A percentile compares a stretch with the other conserved stretches of the same genome.
Evolutionary conservation across 441 rosid species (phyloP).

Genomic region (Mallotus japonicus): DNA sequence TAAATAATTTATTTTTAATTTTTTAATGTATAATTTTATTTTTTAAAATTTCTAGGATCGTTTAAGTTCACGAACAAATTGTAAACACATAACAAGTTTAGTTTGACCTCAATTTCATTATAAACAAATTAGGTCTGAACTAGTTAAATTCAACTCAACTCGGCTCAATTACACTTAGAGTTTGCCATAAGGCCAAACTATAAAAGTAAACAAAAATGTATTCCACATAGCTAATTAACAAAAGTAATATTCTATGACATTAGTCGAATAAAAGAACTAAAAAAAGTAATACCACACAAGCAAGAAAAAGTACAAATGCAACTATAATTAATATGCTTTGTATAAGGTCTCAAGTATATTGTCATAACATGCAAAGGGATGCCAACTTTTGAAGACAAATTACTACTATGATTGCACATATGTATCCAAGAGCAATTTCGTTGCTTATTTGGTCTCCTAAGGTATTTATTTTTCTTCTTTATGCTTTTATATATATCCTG

Average conservation of each 20-base stretch:
- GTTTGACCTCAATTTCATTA: no score
- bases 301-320: not conserved
- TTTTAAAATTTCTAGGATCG: no score
- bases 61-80: no score
- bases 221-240: not conserved
- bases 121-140: no score
- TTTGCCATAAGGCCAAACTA: no score
- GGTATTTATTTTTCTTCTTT: constrained; percentile 6
- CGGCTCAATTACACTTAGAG: no score
- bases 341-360: not conserved
- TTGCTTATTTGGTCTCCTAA: constrained; percentile 13
- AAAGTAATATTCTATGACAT: not conserved
- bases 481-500: constrained; percentile 16
- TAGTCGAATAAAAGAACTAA: no score
- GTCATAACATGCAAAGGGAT: not conserved
- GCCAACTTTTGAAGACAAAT: constrained; percentile 3
- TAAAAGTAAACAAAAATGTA: no score
- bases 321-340: not conserved
- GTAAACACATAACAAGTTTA: no score
- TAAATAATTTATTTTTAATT: no score
- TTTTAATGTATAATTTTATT: no score
- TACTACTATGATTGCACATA: constrained; percentile 1
- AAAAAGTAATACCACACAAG: not conserved
- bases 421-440: constrained; percentile 12
- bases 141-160: no score